phyloP scores from a whole-genome alignment of 192 early-diverging fungal genomes.

The Coemansia sp. region DNA sequence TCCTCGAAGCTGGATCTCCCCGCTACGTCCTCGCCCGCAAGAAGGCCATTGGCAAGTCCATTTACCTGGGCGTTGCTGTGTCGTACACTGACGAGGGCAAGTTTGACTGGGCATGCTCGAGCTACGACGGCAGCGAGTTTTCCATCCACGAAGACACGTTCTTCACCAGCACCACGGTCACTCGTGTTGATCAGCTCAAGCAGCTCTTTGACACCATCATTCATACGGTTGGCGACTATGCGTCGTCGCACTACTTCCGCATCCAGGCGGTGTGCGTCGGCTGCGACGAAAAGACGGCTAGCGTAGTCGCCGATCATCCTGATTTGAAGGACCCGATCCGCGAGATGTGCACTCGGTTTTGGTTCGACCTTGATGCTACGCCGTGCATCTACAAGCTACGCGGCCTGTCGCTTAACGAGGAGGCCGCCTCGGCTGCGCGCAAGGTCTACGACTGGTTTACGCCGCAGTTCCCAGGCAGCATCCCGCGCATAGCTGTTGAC shows the following conservation, averaged over 20 bases:
- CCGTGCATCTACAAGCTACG: conserved; percentile 69
- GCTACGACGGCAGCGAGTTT: conserved; percentile 69
- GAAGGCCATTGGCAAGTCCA: conserved; percentile 45
- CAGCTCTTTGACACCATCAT: conserved; percentile 54
- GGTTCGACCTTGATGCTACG: conserved; percentile 73
- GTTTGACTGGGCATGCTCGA: conserved; percentile 60
- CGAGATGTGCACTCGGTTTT: conserved; percentile 56
- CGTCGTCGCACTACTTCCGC: conserved; percentile 61
- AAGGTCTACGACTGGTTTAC: conserved; percentile 72
- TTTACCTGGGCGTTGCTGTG: conserved; percentile 51
- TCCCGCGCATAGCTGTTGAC: conserved; percentile 67
- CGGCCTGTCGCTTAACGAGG: conserved; percentile 62
- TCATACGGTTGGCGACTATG: conserved; percentile 54
- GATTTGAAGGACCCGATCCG: conserved; percentile 45
- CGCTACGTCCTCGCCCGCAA: conserved; percentile 53
- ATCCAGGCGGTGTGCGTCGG: conserved; percentile 67
- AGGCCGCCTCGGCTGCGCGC: conserved; percentile 68
- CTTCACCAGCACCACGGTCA: conserved; percentile 11
- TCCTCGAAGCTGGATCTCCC: conserved; percentile 48
- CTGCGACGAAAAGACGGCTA: conserved; percentile 46
- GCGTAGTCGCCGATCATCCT: conserved; percentile 35
- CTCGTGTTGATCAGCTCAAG: conserved; percentile 44
- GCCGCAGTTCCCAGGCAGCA: conserved; percentile 67
- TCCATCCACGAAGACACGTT: conserved; percentile 58
- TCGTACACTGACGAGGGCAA: conserved; percentile 26